phyloP scores from a whole-genome alignment of 129 eudicot species.

The Dittrichia graveolens region DNA sequence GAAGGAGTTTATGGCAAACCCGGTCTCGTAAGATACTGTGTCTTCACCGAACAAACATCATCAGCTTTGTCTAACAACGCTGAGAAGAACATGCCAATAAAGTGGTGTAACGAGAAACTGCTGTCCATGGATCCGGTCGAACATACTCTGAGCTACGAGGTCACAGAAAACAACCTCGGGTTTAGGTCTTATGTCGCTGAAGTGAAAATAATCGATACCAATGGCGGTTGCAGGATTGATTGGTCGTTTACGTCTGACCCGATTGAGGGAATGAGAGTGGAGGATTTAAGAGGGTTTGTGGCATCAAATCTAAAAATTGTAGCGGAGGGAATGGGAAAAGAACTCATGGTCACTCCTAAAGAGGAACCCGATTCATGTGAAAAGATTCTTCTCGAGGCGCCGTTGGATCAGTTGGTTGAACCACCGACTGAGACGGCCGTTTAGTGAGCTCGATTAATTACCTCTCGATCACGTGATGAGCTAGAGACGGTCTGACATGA shows the following conservation, averaged over 20 bases:
- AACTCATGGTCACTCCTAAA: too few species aligned
- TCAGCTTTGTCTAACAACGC: neutral
- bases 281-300: constrained; percentile 34
- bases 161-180: constrained; percentile 52
- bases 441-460: too few species aligned
- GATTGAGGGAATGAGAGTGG: constrained; percentile 43
- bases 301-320: neutral
- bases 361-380: too few species aligned
- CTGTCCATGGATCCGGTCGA: constrained; percentile 35
- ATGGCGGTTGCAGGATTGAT: constrained; percentile 42
- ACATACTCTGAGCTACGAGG: constrained; percentile 43
- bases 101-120: constrained; percentile 55
- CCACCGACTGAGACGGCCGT: too few species aligned
- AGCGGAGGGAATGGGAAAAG: neutral
- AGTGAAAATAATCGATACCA: constrained; percentile 34
- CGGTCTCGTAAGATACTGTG: constrained; percentile 53
- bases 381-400: too few species aligned
- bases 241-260: constrained; percentile 55
- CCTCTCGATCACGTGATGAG: too few species aligned
- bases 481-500: too few species aligned
- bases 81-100: neutral
- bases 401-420: too few species aligned
- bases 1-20: constrained; percentile 52
- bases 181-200: constrained; percentile 47
- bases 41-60: constrained; percentile 18